A percentile compares a stretch with the other conserved stretches of the same genome.
Conservation (phyloP, 2,329 filamentous ascomycete species). For the Thyridium curvatum region DNA sequence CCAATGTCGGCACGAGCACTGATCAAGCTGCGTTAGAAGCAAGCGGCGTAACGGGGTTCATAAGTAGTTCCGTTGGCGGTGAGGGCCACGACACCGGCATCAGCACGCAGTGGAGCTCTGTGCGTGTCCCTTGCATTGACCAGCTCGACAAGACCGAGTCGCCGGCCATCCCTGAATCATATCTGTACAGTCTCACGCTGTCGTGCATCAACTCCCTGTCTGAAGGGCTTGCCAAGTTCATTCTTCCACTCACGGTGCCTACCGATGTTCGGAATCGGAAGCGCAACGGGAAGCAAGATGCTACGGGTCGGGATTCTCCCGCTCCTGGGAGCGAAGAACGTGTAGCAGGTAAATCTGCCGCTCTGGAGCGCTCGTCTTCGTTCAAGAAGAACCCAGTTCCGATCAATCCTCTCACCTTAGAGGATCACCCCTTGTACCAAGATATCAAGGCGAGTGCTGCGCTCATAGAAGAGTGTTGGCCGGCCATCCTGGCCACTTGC, state of each 20-base stretch:
- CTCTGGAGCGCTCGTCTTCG: constrained; percentile 55
- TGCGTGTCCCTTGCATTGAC: constrained; percentile 84
- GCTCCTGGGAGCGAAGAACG: constrained; percentile 28
- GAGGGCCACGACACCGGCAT: constrained; percentile 70
- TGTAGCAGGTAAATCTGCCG: constrained; percentile 17
- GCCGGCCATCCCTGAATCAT: constrained; percentile 80
- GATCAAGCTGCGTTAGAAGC: constrained; percentile 89
- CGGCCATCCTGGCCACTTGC: constrained; percentile 86
- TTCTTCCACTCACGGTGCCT: constrained; percentile 83
- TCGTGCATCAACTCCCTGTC: constrained; percentile 86
- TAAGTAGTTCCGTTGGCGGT: constrained; percentile 63
- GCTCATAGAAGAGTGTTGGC: constrained; percentile 91
- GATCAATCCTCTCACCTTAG: constrained; percentile 73
- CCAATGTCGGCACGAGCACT: constrained; percentile 50
- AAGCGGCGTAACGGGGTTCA: constrained; percentile 80
- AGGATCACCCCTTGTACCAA: constrained; percentile 62
- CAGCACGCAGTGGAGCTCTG: constrained; percentile 83
- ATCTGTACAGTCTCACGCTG: constrained; percentile 83
- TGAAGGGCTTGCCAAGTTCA: constrained; percentile 87
- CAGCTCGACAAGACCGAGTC: constrained; percentile 89
- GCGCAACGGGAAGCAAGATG: constrained; percentile 37
- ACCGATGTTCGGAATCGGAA: constrained; percentile 54
- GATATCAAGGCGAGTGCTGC: constrained; percentile 73
- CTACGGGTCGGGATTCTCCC: constrained; percentile 36
- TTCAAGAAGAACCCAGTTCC: constrained; percentile 73